Percentiles rank a stretch among this genome's conserved stretches.
Conservation (phyloP, 2,329 filamentous ascomycete genomes). For the Talaromyces marneffei region DNA sequence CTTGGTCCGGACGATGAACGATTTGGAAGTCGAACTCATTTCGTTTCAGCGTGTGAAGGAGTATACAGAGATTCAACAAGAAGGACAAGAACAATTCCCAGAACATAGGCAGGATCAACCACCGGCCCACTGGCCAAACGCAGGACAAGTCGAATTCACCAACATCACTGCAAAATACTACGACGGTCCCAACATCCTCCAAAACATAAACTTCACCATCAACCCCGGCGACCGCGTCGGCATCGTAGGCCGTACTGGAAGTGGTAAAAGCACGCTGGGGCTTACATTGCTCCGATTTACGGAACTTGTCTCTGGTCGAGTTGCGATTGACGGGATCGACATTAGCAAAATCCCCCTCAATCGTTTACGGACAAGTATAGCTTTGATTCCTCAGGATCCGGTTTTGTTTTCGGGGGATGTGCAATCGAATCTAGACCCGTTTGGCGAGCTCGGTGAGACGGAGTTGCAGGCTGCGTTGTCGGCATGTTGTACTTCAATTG, state of each 20-base stretch:
- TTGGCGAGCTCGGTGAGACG: conserved; percentile 48
- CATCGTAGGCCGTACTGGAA: conserved; percentile 27
- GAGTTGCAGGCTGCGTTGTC: conserved; percentile 30
- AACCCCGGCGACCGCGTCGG: conserved; percentile 24
- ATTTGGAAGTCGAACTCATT: conserved; percentile 54
- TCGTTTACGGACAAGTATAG: conserved; percentile 50
- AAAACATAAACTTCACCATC: conserved; percentile 20
- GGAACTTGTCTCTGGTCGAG: conserved; percentile 45
- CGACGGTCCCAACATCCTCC: conserved; percentile 22
- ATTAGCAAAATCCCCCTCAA: conserved; percentile 49
- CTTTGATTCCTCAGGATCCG: conserved; percentile 56
- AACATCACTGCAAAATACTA: conserved; percentile 23
- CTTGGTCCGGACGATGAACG: conserved; percentile 51
- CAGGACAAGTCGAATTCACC: conserved; percentile 22
- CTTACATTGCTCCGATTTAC: conserved; percentile 53
- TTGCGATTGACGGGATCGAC: conserved; percentile 53
- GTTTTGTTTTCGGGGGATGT: conserved; percentile 55
- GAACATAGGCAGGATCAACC: conserved; percentile 11
- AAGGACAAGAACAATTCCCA: conserved; percentile 14
- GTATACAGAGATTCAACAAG: conserved; percentile 22
- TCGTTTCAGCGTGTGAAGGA: conserved; percentile 23
- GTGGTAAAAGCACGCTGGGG: conserved; percentile 40
- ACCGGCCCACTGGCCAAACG: conserved; percentile 21
- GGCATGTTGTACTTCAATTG: conserved; percentile 20
- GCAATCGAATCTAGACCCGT: conserved; percentile 55